phyloP scores from a whole-genome alignment of 441 rosid genomes.

The Raphanus hybrid region DNA sequence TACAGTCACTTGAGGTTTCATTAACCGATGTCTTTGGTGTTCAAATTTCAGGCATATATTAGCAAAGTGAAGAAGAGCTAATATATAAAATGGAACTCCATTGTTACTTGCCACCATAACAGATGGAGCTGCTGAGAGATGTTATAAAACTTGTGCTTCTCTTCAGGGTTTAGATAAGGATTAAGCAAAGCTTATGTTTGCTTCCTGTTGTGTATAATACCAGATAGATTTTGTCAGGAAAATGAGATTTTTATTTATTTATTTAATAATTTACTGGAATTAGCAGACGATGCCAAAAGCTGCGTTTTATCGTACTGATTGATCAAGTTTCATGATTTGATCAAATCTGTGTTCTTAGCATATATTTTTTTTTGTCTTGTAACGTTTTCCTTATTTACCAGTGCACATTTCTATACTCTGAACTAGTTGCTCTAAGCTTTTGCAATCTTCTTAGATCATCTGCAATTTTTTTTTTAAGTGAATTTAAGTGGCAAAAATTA shows the following conservation, averaged over 20 bases:
- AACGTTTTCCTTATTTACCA: constrained; percentile 20
- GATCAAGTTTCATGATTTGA: neutral
- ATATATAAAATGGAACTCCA: neutral
- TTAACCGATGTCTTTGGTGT: neutral
- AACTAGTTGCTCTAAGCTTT: neutral
- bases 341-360: constrained; percentile 26
- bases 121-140: constrained; percentile 29
- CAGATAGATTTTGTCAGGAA: constrained; percentile 38
- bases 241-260: neutral
- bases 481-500: neutral
- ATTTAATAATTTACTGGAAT: constrained; percentile 20
- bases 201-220: constrained; percentile 32
- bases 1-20: constrained; percentile 10
- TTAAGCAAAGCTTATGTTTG: constrained; percentile 17
- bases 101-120: constrained; percentile 12
- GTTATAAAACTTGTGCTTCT: constrained; percentile 3
- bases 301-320: neutral
- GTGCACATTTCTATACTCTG: neutral
- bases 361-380: neutral
- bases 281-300: constrained; percentile 15
- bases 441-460: neutral
- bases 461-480: too few relatives aligned
- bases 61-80: constrained; percentile 43
- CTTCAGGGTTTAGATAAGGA: constrained; percentile 14
- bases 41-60: constrained; percentile 37